Conservation (phyloP, 1,139 yeast species). For the Saccharomyces uvarum region DNA sequence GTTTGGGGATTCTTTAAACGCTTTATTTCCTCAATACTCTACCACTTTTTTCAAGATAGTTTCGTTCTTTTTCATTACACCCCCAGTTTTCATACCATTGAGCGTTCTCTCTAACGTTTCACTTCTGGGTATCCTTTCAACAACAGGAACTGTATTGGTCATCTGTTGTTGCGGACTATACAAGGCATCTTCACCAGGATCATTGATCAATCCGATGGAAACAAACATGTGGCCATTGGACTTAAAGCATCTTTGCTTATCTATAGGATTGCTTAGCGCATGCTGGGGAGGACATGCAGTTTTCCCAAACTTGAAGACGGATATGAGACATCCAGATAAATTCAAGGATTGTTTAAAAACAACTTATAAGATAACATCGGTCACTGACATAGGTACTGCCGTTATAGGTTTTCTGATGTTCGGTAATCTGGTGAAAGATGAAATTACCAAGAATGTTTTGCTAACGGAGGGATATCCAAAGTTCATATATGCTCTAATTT, state of each 20-base stretch:
- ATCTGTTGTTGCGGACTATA: conserved; percentile 58
- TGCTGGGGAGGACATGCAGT: conserved; percentile 92
- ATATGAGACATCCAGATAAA: conserved; percentile 69
- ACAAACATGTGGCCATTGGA: conserved; percentile 48
- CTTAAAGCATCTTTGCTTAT: conserved; percentile 43
- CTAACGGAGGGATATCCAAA: conserved; percentile 65
- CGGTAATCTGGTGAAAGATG: conserved; percentile 68
- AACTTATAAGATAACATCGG: conserved; percentile 58
- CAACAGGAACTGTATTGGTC: conserved; percentile 52
- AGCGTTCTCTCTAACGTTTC: conserved; percentile 64
- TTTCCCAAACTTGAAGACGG: conserved; percentile 70
- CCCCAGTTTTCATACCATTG: conserved; percentile 61
- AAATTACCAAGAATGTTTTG: conserved; percentile 71
- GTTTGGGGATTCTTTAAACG: conserved; percentile 75
- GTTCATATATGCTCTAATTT: conserved; percentile 55
- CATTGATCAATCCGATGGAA: conserved; percentile 49
- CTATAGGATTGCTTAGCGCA: conserved; percentile 72
- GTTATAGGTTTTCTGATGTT: conserved; percentile 82
- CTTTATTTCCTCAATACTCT: conserved; percentile 50
- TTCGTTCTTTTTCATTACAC: conserved; percentile 53
- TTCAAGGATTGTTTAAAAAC: conserved; percentile 44
- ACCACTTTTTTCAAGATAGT: conserved; percentile 49
- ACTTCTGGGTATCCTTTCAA: conserved; percentile 64
- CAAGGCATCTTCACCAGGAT: conserved; percentile 54
- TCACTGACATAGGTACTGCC: conserved; percentile 71